Conservation (phyloP, 169 alveolate species). For the Plasmodium gonderi region DNA sequence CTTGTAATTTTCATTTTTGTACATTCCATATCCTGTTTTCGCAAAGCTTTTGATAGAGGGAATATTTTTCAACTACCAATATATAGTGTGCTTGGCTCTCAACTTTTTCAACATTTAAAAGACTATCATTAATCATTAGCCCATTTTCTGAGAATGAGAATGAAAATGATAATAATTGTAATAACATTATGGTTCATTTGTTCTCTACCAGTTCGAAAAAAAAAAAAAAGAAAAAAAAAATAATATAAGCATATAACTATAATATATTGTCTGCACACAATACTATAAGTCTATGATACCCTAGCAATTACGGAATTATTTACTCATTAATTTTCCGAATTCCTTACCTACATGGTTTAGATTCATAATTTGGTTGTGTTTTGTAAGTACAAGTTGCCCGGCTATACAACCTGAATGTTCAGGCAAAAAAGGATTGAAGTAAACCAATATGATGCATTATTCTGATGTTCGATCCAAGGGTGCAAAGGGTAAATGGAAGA, state of each 20-base stretch:
- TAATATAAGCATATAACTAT: no score
- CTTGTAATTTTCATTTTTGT: background rate
- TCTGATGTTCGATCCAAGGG: background rate
- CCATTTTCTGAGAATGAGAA: conserved; percentile 16
- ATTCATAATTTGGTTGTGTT: conserved; percentile 4
- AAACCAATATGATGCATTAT: background rate
- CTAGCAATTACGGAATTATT: no score
- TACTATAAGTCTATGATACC: no score
- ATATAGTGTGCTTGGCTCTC: conserved; percentile 74
- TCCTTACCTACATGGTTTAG: conserved; percentile 17
- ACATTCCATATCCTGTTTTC: conserved; percentile 62
- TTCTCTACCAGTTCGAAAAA: background rate
- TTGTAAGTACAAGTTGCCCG: conserved; percentile 36
- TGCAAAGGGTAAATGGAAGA: background rate
- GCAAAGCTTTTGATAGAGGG: conserved; percentile 76
- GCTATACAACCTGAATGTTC: conserved; percentile 51
- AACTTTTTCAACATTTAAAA: conserved; percentile 44
- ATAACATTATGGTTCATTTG: background rate
- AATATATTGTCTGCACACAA: no score
- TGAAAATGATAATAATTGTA: background rate
- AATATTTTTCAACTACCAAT: conserved; percentile 78
- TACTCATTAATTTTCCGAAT: no score
- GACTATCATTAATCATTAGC: conserved; percentile 49
- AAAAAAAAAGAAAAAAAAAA: no score
- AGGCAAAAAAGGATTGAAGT: background rate